These are phyloP conservation scores for Pyrrhoderma noxium DNA, from an alignment of 1,284 basidiomycete genomes.

Conservation along the genomic window DNA sequence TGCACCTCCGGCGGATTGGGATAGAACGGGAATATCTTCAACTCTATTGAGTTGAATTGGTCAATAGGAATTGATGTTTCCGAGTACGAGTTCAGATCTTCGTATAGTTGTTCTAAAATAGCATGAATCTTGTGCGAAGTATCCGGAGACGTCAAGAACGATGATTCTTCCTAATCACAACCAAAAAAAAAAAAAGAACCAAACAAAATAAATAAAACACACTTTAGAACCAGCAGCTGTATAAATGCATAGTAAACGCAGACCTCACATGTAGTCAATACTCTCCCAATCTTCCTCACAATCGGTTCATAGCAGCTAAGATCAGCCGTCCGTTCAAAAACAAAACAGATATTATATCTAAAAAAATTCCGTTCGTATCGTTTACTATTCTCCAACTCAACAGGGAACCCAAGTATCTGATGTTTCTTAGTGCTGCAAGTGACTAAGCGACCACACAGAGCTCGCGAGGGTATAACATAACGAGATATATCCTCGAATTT, in stretches of 20 bases:
- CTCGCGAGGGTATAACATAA: slow-evolving; percentile 87
- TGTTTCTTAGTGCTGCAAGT: slow-evolving; percentile 67
- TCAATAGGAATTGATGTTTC: slow-evolving; percentile 90
- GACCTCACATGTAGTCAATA: slow-evolving; percentile 84
- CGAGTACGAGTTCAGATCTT: slow-evolving; percentile 95
- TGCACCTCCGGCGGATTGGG: slow-evolving; percentile 86
- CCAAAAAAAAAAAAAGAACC: no score
- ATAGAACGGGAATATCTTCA: slow-evolving; percentile 96
- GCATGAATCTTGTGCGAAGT: slow-evolving; percentile 71
- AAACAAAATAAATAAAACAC: no score
- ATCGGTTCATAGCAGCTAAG: slow-evolving; percentile 94
- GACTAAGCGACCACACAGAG: slow-evolving; percentile 85
- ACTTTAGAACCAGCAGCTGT: neutral
- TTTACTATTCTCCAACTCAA: slow-evolving; percentile 53
- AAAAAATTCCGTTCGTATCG: slow-evolving; percentile 83
- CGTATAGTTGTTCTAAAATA: slow-evolving; percentile 93
- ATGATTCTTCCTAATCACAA: slow-evolving; percentile 70
- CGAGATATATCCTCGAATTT: slow-evolving; percentile 89
- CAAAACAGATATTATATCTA: slow-evolving; percentile 94
- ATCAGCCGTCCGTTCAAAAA: slow-evolving; percentile 86
- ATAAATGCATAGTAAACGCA: slow-evolving; percentile 23
- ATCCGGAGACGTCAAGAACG: slow-evolving; percentile 73
- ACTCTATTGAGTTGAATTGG: slow-evolving; percentile 83
- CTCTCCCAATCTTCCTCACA: slow-evolving; percentile 89
- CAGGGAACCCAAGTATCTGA: slow-evolving; percentile 85